Evolutionary conservation across 106 monocot genomes (phyloP).

Genomic region (Dendrobium huoshanense): DNA sequence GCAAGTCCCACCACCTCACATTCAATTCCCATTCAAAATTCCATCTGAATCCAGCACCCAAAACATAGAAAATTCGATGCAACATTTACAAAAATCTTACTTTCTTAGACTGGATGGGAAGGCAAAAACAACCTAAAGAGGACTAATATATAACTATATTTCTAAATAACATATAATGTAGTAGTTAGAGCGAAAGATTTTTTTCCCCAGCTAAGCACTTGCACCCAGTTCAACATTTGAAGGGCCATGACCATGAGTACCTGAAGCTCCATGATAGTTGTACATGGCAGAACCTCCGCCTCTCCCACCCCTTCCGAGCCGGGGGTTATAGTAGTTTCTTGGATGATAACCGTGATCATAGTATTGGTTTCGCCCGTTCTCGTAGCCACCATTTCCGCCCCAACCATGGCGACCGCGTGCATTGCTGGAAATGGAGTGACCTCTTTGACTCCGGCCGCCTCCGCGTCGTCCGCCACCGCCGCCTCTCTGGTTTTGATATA

Average conservation of each 20-base stretch:
- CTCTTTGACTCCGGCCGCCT: background rate
- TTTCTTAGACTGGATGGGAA: background rate
- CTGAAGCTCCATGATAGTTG: constrained; percentile 16
- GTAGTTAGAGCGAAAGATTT: too few relatives aligned
- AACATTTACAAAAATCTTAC: background rate
- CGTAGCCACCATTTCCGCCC: constrained; percentile 30
- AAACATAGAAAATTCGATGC: too few relatives aligned
- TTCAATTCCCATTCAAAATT: too few relatives aligned
- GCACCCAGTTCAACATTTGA: constrained; percentile 18
- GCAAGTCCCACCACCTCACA: too few relatives aligned
- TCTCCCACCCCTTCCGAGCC: constrained; percentile 52
- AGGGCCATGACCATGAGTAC: constrained; percentile 8
- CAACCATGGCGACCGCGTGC: constrained; percentile 31
- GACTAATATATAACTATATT: too few relatives aligned
- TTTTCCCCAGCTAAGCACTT: constrained; percentile 8
- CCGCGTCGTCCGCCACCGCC: constrained; percentile 27
- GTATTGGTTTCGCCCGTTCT: constrained; percentile 44
- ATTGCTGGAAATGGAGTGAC: background rate
- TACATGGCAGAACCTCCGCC: constrained; percentile 24
- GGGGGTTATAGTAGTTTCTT: constrained; percentile 36
- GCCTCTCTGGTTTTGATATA: constrained; percentile 38
- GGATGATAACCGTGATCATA: constrained; percentile 41
- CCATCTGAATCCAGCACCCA: too few relatives aligned
- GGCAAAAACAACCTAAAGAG: too few relatives aligned
- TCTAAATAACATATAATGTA: too few relatives aligned